phyloP scores from a whole-genome alignment of 805 yeast species.

The Zygoascus biomembranicola region DNA sequence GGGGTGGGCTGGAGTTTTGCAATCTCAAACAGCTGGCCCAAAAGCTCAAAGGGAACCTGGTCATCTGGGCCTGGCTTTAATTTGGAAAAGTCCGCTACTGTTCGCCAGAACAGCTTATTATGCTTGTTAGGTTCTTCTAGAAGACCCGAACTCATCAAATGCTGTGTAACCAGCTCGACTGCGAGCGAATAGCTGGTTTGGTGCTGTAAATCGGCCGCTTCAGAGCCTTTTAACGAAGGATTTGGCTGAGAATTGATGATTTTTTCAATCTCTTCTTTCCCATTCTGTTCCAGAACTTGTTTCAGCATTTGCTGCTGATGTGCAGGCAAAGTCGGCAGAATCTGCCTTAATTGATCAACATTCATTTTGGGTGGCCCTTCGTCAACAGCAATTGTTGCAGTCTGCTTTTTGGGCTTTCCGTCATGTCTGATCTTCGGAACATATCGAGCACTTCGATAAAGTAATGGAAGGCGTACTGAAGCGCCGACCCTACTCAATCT shows the following conservation, averaged over 20 bases:
- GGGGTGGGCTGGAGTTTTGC: conserved; percentile 14
- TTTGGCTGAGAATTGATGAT: not conserved
- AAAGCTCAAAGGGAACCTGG: conserved; percentile 14
- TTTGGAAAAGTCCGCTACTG: conserved; percentile 6
- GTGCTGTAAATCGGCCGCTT: not conserved
- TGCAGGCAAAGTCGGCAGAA: conserved; percentile 2
- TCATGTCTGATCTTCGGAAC: not conserved
- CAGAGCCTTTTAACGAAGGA: not conserved
- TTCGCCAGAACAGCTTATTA: conserved; percentile 9
- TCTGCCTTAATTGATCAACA: not conserved
- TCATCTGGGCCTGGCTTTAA: conserved; percentile 5
- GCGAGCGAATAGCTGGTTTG: not conserved
- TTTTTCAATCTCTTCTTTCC: not conserved
- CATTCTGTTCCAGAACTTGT: not conserved
- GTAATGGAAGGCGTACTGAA: not conserved
- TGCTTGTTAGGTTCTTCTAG: conserved; percentile 2
- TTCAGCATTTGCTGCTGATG: conserved; percentile 1
- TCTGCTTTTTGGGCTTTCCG: not conserved
- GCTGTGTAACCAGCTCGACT: not conserved
- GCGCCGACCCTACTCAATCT: not conserved
- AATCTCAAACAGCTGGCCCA: conserved; percentile 14
- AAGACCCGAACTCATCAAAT: not conserved
- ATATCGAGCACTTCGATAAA: not conserved
- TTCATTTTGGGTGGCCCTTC: not conserved
- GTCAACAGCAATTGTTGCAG: not conserved